These are phyloP conservation scores for Amanita rubescens DNA, from an alignment of 768 basidiomycete species.

Conservation along the genomic window DNA sequence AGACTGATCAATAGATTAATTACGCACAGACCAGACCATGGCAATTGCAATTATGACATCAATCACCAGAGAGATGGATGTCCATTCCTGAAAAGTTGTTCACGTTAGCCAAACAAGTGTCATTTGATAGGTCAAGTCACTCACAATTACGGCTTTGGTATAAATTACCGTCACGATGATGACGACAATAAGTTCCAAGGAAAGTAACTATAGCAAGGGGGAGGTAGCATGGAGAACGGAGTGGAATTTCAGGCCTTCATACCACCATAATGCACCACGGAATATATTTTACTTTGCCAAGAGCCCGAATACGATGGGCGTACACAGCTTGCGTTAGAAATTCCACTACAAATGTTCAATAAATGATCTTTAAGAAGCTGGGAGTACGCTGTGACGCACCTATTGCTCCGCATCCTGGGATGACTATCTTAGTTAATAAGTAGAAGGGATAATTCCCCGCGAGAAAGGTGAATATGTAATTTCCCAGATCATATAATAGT, in stretches of 20 bases:
- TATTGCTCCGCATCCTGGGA: not conserved
- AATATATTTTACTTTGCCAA: not conserved
- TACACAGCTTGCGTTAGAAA: not conserved
- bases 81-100: not conserved
- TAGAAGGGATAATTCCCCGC: no score
- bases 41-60: no score
- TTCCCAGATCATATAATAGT: not conserved
- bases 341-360: not conserved
- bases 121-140: not conserved
- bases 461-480: no score
- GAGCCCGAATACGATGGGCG: not conserved
- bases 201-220: not conserved
- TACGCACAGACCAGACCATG: no score
- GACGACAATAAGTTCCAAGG: not conserved
- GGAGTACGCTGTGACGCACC: not conserved
- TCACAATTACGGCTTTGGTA: not conserved
- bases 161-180: not conserved
- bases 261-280: not conserved
- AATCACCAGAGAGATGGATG: no score
- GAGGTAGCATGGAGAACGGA: no score
- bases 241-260: not conserved
- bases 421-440: no score
- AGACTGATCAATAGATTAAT: no score
- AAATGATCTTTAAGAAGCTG: not conserved
- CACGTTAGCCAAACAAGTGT: not conserved